These are phyloP conservation scores for Phytophthora chlamydospora DNA, from an alignment of 352 stramenopile species.

Conservation along the genomic window DNA sequence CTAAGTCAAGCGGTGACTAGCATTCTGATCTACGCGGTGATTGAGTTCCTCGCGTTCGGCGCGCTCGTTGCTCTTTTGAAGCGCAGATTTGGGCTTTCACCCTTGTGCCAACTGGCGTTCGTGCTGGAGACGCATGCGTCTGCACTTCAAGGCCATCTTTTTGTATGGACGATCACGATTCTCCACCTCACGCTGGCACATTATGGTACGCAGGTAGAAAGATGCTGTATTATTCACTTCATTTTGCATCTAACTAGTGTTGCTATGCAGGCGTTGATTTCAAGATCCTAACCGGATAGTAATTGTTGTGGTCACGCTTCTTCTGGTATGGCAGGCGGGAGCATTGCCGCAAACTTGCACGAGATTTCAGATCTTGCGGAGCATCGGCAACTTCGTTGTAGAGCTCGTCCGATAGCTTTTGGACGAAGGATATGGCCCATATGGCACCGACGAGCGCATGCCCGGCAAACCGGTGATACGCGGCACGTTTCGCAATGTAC, in stretches of 20 bases:
- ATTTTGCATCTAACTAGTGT: not conserved
- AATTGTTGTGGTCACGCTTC: constrained; percentile 3
- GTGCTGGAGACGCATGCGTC: constrained; percentile 39
- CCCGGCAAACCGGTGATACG: constrained; percentile 50
- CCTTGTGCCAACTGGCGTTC: constrained; percentile 39
- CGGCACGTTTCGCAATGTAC: constrained; percentile 56
- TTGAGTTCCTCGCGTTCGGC: constrained; percentile 25
- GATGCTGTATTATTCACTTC: not conserved
- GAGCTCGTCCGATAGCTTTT: constrained; percentile 15
- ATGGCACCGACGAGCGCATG: constrained; percentile 64
- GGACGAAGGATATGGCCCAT: constrained; percentile 36
- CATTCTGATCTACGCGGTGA: constrained; percentile 19
- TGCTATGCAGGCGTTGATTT: constrained; percentile 21
- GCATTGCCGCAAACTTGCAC: constrained; percentile 16
- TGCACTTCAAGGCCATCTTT: constrained; percentile 26
- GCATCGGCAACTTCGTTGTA: constrained; percentile 16
- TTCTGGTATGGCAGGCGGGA: constrained; percentile 19
- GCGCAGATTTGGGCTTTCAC: constrained; percentile 26
- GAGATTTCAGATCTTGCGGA: constrained; percentile 2
- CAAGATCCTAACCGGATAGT: constrained; percentile 16
- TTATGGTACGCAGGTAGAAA: constrained; percentile 23
- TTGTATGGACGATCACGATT: constrained; percentile 38
- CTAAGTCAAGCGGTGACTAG: constrained; percentile 7
- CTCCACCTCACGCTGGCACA: constrained; percentile 35
- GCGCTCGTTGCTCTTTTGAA: constrained; percentile 23